Evolutionary conservation across 2,329 filamentous ascomycete species (phyloP).

Genomic region (Clonostachys chloroleuca): DNA sequence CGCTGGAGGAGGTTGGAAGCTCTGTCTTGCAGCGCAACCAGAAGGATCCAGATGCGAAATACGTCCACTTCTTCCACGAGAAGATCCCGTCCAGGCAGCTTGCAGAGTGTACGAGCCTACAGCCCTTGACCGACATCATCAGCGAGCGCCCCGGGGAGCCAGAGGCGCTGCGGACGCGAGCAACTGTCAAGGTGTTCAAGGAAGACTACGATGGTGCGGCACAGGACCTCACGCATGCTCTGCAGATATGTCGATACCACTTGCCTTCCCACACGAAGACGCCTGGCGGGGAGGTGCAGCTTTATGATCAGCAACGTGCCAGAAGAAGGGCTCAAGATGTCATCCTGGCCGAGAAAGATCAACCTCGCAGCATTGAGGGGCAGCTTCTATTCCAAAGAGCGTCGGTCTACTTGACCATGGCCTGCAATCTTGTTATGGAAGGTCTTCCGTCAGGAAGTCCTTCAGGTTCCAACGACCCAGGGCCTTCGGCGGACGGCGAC

Average conservation of each 20-base stretch:
- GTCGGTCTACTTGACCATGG: constrained; percentile 66
- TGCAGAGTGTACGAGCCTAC: constrained; percentile 65
- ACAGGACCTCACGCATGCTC: constrained; percentile 64
- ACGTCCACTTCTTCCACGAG: constrained; percentile 91
- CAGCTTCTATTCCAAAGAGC: constrained; percentile 76
- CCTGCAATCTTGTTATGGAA: constrained; percentile 54
- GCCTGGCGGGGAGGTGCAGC: constrained; percentile 31
- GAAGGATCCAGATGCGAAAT: constrained; percentile 70
- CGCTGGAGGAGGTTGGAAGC: constrained; percentile 71
- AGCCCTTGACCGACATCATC: constrained; percentile 65
- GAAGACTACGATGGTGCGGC: constrained; percentile 67
- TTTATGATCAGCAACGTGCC: constrained; percentile 19
- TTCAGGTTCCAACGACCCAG: background rate
- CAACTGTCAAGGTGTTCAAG: constrained; percentile 71
- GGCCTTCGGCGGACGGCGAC: too few species aligned
- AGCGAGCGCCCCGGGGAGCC: constrained; percentile 57
- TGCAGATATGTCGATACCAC: constrained; percentile 50
- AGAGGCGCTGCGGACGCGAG: constrained; percentile 67
- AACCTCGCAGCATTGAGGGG: constrained; percentile 65
- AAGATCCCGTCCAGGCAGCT: constrained; percentile 77
- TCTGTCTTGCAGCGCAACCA: constrained; percentile 68
- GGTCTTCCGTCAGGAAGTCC: background rate
- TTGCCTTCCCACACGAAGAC: constrained; percentile 43
- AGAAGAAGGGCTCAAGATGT: constrained; percentile 23
- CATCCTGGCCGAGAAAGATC: constrained; percentile 36